Conservation (phyloP, 208 protist species). For the Endotrypanum monterogeii region DNA sequence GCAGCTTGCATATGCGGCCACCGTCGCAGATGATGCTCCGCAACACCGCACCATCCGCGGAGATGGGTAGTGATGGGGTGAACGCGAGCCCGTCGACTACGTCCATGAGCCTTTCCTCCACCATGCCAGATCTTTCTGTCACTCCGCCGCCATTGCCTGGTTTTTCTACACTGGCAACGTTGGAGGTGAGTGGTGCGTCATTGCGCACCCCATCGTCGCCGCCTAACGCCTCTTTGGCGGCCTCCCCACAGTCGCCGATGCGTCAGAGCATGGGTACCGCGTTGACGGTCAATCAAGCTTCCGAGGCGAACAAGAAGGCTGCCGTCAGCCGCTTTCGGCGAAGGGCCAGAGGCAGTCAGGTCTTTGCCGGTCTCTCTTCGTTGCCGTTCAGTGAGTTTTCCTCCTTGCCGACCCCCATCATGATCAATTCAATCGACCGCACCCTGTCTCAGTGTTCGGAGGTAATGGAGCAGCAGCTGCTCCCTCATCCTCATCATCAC, state of each 20-base stretch:
- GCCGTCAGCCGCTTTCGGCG: conserved; percentile 1
- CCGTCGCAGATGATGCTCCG: not conserved
- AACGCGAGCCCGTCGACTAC: not conserved
- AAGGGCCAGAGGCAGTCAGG: not conserved
- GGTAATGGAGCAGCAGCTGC: conserved; percentile 19
- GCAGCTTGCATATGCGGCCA: not conserved
- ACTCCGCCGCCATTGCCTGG: conserved; percentile 6
- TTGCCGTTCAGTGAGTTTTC: not conserved
- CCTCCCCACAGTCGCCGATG: not conserved
- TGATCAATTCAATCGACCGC: conserved; percentile 16
- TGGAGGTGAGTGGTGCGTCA: not conserved
- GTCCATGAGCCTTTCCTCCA: conserved; percentile 21
- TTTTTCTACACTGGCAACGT: not conserved
- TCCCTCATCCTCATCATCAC: conserved; percentile 6
- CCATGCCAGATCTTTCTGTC: conserved; percentile 26
- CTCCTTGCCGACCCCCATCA: conserved; percentile 19
- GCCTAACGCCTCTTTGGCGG: not conserved
- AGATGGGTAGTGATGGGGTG: not conserved
- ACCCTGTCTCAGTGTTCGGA: conserved; percentile 27
- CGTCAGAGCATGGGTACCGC: not conserved
- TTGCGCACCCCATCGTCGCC: not conserved
- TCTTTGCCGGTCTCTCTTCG: not conserved
- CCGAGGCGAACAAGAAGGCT: not conserved
- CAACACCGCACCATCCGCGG: not conserved
- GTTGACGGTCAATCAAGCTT: not conserved